Evolutionary conservation across 2,329 filamentous ascomycete genomes (phyloP), one percentile per base, ranked within the genome.

Genomic region (Diplodia intermedia): DNA sequence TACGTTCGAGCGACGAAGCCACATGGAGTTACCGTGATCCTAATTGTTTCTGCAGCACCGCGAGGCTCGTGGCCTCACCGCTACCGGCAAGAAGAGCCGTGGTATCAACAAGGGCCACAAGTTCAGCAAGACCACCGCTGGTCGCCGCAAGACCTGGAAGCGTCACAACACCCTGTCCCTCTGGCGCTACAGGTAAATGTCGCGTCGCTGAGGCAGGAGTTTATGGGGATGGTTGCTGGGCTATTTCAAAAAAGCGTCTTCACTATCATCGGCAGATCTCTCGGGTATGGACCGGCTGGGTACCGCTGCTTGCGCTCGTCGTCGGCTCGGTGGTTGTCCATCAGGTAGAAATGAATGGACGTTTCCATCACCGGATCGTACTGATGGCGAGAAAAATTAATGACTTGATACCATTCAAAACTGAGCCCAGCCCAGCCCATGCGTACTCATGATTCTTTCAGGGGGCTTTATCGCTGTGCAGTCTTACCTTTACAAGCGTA

Each of bases 61-160:
- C 87, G 95, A 99, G 89, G 86, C 89, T 79, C 94, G 95, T 84
- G 96, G 95, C 80, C 93, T 99, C 78, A 99, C 95, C 77, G 90
- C 94, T 79, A 98, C 94, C 75, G 95, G 95, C 90, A 99, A 99
- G 94, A 96, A 96, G 88, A 97, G 93, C 80, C 93, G 95, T 84
- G 95, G 96, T 86, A 91, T 99, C 86, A 95, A 95, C 91, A 97
- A 97, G 90, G 95, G 95, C 79, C 94, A 98, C 87, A 89, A 91
- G 81, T 99, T 92, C 93, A 97, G 94, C 93, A 97, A 99, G 89
- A 99, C 95, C 84, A 88, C 87, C 77, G 92, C 93, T 78, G 95
- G 95, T 80, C 90, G 95, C 85, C 94, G 96, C 89, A 97, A 99
- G 93, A 99, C 94, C 83, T 99, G 95, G 96, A 97, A 97, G 92